Evolutionary conservation across 257 asterid species (phyloP), one percentile per base, ranked within the genome.

Genomic region (Nicotiana attenuata): DNA sequence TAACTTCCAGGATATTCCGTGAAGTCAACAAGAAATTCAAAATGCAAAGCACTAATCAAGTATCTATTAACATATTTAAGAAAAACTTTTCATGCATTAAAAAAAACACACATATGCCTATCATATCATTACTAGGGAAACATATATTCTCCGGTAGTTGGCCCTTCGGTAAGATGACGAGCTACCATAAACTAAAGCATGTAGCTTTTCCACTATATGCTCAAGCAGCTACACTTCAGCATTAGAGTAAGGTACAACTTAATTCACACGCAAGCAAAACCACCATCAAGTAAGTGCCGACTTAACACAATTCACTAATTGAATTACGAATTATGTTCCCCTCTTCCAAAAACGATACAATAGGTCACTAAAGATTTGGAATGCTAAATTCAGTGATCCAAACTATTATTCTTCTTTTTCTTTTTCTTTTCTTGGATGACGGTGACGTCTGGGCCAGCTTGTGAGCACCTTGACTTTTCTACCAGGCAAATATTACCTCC

Each of bases 21-120:
- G 41, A 73, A 73, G 78, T 73, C 24, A 47, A 73, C 63, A 14
- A 73, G 24, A 73, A 24, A 73, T 73, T 24, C 61, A 73, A 73
- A 73, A 73, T 47, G 22, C 79, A 73, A 73, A 50, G 61, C 38
- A 47, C 79, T 73, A 47, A 73, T 47, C 61, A 47, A 73, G 78
- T 22, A 47, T 73, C 61, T 47, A 24, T 35, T 14, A 24, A 47
- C 41, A 73, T 73, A 47, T 73, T 73, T 45, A 47, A 73, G 61
- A 24, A 47, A 24, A 73, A 20, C 52, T 47, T 7, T 73, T 22
- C 63, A 73, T 33, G 29, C 41, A 24, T 24, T 8, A 50, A 33
- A 59, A 73, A 45, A 73, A 73, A 9, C 61, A 69, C 24, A 6
- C n/a, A 69, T 45, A 45, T 22, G 20, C 59, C 77, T 71, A 20